Percentiles rank a stretch among this genome's conserved stretches.
Conservation (phyloP, 257 asterid species). For the Solanum sejunctum region DNA sequence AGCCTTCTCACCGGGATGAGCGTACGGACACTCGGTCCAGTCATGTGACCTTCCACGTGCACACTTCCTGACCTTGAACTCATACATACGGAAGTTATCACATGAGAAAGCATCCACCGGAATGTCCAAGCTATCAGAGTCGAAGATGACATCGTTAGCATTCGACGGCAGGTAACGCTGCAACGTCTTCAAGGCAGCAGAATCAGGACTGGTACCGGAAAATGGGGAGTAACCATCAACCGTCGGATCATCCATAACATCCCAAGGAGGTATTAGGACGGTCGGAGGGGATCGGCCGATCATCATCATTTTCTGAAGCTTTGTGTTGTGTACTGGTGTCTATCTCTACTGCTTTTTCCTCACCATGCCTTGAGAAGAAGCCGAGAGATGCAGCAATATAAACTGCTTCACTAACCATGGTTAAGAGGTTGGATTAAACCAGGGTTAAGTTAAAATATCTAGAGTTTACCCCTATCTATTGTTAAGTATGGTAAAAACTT, state of each 20-base stretch:
- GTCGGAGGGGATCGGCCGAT: slow-evolving; percentile 42
- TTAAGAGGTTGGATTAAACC: slow-evolving; percentile 14
- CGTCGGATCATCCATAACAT: slow-evolving; percentile 35
- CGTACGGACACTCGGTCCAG: slow-evolving; percentile 93
- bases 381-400: slow-evolving; percentile 17
- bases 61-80: slow-evolving; percentile 70
- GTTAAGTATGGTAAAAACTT: background rate
- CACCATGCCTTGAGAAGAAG: background rate
- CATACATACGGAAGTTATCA: slow-evolving; percentile 79
- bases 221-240: slow-evolving; percentile 29
- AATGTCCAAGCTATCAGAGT: slow-evolving; percentile 37
- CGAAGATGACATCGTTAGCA: slow-evolving; percentile 18
- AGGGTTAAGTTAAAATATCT: slow-evolving; percentile 31
- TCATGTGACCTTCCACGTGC: slow-evolving; percentile 68
- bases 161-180: slow-evolving; percentile 63
- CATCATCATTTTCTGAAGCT: slow-evolving; percentile 11
- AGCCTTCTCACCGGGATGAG: slow-evolving; percentile 93
- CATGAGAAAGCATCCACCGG: slow-evolving; percentile 73
- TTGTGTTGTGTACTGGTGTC: background rate
- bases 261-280: slow-evolving; percentile 65
- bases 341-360: background rate
- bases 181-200: slow-evolving; percentile 35
- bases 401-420: slow-evolving; percentile 32
- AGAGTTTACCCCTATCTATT: background rate
- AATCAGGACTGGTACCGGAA: slow-evolving; percentile 6